Base-by-base conservation (phyloP, 345 rosid genomes). In the Orychophragmus violaceus region DNA sequence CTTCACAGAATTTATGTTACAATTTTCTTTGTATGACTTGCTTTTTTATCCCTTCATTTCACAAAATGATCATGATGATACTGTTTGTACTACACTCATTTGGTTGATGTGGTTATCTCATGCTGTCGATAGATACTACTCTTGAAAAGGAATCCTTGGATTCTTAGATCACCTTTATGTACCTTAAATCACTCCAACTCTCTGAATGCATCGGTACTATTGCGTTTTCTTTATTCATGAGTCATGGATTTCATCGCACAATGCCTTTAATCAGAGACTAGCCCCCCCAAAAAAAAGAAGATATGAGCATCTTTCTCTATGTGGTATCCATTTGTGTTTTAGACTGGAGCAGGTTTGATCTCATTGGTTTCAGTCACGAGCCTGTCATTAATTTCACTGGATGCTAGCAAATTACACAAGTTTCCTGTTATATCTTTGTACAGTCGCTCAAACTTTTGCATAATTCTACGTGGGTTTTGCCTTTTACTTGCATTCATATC, bases 251-350 rank as follows among this genome's bases (percentile, higher is more conserved):
- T 59, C 48, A 16, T 39, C 50, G 42, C 14, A 48, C 17, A 25
- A 33, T 68, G 25, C 56, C 46, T n/a, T 57, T 16, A 41, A 7
- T 29, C 5, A 27, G 63, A 10, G 24, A 55, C 22, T 59, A 50
- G 35, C 61, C 53, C 50, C 8, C 2, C 2, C 6, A 1, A 5
- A 9, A 12, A 24, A 44, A 36, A 5, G 5, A 22, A 49, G 45
- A 50, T 13, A n/a, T 8, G 59, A 59, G 25, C 60, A 50, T 69
- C 30, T 13, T 36, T 36, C 24, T 36, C 41, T 59, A 46, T 30
- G 45, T 44, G 33, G 49, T 46, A 57, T 57, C 49, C 18, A 17
- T 58, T 16, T 68, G 48, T 58, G 64, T 67, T 45, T 33, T 33
- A 46, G 64, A 22, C 63, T 44, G 45, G 12, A 66, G 17, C n/a